phyloP scores from a whole-genome alignment of 1,284 basidiomycete species.

The Phylloboletellus chloephorus region DNA sequence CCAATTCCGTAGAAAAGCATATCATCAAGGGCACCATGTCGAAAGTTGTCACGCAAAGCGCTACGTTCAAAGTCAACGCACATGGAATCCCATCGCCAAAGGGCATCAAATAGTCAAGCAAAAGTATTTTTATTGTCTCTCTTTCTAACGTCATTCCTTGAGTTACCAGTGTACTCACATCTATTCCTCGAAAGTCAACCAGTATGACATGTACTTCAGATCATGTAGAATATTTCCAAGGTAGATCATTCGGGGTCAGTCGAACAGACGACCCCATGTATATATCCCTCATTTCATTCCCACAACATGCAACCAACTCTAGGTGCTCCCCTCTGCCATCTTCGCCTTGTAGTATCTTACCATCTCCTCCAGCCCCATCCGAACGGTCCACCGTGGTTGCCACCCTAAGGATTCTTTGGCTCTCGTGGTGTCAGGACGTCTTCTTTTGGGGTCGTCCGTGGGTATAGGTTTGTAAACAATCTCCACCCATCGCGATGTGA shows the following conservation, averaged over 20 bases:
- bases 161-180: slow-evolving; percentile 13
- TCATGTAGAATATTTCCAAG: slow-evolving; percentile 12
- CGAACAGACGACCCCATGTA: background rate
- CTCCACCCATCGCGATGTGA: slow-evolving; percentile 53
- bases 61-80: slow-evolving; percentile 12
- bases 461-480: slow-evolving; percentile 85
- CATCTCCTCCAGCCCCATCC: slow-evolving; percentile 92
- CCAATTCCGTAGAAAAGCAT: slow-evolving; percentile 43
- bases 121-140: slow-evolving; percentile 14
- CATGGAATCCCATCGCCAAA: slow-evolving; percentile 13
- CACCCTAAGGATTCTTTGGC: slow-evolving; percentile 84
- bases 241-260: slow-evolving; percentile 1
- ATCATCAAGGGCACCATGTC: slow-evolving; percentile 53
- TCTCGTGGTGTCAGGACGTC: slow-evolving; percentile 87
- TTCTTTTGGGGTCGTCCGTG: slow-evolving; percentile 90
- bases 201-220: slow-evolving; percentile 15
- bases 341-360: slow-evolving; percentile 86
- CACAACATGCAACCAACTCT: slow-evolving; percentile 4
- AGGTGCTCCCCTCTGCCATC: slow-evolving; percentile 77
- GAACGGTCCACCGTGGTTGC: slow-evolving; percentile 90
- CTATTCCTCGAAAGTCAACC: slow-evolving; percentile 8
- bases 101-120: slow-evolving; percentile 9
- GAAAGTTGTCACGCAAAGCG: slow-evolving; percentile 39
- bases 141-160: slow-evolving; percentile 13
- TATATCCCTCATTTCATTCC: background rate